Base-by-base conservation (phyloP, 2,329 filamentous ascomycete species). In the Aspergillus niger region DNA sequence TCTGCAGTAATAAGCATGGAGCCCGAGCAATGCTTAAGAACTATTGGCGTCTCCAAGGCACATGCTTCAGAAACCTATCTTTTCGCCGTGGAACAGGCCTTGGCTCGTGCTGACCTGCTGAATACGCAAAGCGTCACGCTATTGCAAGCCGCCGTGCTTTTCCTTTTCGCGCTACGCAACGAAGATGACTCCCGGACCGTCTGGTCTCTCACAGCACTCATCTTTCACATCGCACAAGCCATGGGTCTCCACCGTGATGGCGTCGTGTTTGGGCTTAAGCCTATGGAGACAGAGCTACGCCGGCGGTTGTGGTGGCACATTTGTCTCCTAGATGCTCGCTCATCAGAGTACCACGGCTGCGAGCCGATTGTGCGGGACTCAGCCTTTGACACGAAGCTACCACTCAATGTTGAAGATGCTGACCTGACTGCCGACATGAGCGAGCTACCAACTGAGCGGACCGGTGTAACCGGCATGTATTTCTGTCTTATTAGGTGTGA, bases 51-150 rank as follows among this genome's bases (percentile, higher is more conserved):
- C 64, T 76, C 81, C 28, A 80, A 82, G 55, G 53, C 71, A 3
- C 65, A 75, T 0, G 70, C 84, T 2, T 71, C 85, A 15, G 73
- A 76, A 44, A 79, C 79, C 53, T 88, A 86, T 68, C 82, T 84
- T 6, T 85, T 85, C 63, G 85, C 80, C 2, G 69, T 83, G 2
- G 83, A 88, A 67, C 85, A 87, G 67, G 83, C 83, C 2, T 76
- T 88, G 44, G 83, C 85, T 2, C 77, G 84, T 11, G 85, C 85
- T 5, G 82, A 85, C 61, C 84, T 89, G 57, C 71, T 89, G 1
- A 82, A 80, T 50, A 84, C 83, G 6, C 82, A 85, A 55, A 85
- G 85, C 68, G 75, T 83, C 7, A 74, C 85, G 44, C 78, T 86
- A 2, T 72, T 88, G 4, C 85, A 88, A 69, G 83, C 85, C 0